Conservation (phyloP, 202 grass and related monocot species). For the Carex arenaria region DNA sequence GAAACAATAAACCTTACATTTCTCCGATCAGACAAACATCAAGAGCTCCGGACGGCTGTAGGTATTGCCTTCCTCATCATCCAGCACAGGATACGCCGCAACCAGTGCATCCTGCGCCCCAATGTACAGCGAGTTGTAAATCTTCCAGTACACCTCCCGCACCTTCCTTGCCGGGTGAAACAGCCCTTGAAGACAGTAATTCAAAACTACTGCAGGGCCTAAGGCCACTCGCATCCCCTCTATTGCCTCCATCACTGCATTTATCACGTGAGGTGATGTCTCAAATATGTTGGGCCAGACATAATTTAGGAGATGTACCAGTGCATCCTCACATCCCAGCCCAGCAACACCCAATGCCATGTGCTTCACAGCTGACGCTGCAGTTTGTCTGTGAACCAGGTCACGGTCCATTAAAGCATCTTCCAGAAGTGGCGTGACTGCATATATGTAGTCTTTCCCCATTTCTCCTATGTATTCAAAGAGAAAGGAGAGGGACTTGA, state of each 20-base stretch:
- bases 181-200: slow-evolving; percentile 92
- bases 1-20: slow-evolving; percentile 1
- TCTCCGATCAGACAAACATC: slow-evolving; percentile 61
- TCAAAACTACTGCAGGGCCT: slow-evolving; percentile 78
- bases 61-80: slow-evolving; percentile 54
- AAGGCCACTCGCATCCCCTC: slow-evolving; percentile 96
- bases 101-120: slow-evolving; percentile 86
- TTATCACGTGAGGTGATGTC: slow-evolving; percentile 93
- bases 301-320: slow-evolving; percentile 92
- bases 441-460: slow-evolving; percentile 99
- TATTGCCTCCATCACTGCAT: slow-evolving; percentile 94
- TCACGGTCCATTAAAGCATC: slow-evolving; percentile 98
- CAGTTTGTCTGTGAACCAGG: slow-evolving; percentile 87
- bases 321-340: slow-evolving; percentile 91
- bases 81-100: slow-evolving; percentile 60
- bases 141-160: slow-evolving; percentile 98
- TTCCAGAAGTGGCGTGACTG: slow-evolving; percentile 85
- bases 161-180: slow-evolving; percentile 97
- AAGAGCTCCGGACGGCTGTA: slow-evolving; percentile 73
- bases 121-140: slow-evolving; percentile 94
- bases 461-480: slow-evolving; percentile 99
- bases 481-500: slow-evolving; percentile 92
- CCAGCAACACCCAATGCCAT: slow-evolving; percentile 91
- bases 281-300: slow-evolving; percentile 98
- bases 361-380: slow-evolving; percentile 94